Evolutionary conservation across 176 grass and related monocot species (phyloP).

Genomic region (Triticum turgidum): DNA sequence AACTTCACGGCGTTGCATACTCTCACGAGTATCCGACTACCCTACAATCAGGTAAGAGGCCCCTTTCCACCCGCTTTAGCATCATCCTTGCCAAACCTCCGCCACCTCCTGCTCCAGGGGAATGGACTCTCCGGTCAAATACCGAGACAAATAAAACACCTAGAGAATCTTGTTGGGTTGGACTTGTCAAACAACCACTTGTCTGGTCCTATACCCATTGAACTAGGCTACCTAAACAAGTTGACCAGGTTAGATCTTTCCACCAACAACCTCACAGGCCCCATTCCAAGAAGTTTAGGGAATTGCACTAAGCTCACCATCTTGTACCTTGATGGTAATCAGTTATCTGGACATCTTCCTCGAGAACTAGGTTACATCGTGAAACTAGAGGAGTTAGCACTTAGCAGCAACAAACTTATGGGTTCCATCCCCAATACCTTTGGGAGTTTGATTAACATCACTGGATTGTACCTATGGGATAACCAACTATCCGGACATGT

Average conservation of each 20-base stretch:
- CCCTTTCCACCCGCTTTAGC: not conserved
- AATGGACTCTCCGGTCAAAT: not conserved
- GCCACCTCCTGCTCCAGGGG: not conserved
- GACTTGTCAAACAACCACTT: not conserved
- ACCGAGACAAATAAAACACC: not conserved
- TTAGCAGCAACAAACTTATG: no score
- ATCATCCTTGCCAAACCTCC: not conserved
- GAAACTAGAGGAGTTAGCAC: no score
- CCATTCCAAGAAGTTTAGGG: no score
- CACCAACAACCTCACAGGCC: not conserved
- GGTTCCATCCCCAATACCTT: no score
- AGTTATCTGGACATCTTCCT: no score
- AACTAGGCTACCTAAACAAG: not conserved
- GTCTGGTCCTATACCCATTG: not conserved
- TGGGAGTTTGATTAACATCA: no score
- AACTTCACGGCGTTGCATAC: not conserved
- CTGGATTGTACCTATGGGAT: no score
- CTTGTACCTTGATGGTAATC: not conserved
- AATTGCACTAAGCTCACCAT: not conserved
- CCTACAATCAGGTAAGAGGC: not conserved
- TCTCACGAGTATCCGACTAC: not conserved
- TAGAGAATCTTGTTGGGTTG: not conserved
- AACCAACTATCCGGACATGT: no score
- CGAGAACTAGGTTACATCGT: no score
- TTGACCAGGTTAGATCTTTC: not conserved